phyloP scores from a whole-genome alignment of 1,284 basidiomycete genomes.

The Fomes fomentarius region DNA sequence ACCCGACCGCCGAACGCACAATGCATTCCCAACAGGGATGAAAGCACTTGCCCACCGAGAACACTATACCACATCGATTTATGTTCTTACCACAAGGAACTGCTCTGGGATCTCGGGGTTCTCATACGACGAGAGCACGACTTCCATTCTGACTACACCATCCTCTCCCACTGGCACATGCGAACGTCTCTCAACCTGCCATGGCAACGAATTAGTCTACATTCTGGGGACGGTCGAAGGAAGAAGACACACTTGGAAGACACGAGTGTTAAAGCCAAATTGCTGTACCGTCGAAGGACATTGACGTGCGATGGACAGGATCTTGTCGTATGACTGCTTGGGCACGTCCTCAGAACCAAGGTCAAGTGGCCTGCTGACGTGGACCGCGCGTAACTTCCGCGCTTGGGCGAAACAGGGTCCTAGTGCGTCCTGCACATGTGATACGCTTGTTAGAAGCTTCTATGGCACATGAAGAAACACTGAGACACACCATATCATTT shows the following conservation, averaged over 20 bases:
- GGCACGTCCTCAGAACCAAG: slow-evolving; percentile 31
- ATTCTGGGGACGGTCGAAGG: too few relatives aligned
- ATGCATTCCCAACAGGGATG: neutral
- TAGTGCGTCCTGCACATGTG: slow-evolving; percentile 39
- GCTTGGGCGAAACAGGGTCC: slow-evolving; percentile 37
- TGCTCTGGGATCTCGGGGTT: slow-evolving; percentile 70
- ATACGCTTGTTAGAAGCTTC: neutral
- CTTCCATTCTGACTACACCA: slow-evolving; percentile 41
- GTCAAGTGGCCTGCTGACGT: slow-evolving; percentile 54
- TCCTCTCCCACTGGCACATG: slow-evolving; percentile 37
- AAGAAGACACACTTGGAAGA: slow-evolving; percentile 47
- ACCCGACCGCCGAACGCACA: neutral
- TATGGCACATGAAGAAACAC: neutral
- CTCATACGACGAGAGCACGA: slow-evolving; percentile 56
- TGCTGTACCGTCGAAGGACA: slow-evolving; percentile 36
- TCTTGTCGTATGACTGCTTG: slow-evolving; percentile 23
- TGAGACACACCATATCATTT: slow-evolving; percentile 44
- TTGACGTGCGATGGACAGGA: slow-evolving; percentile 31
- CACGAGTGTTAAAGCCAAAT: slow-evolving; percentile 43
- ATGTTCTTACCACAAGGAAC: slow-evolving; percentile 67
- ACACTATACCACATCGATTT: neutral
- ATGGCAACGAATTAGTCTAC: neutral
- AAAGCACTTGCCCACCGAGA: neutral
- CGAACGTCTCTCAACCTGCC: slow-evolving; percentile 55
- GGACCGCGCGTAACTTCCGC: slow-evolving; percentile 46